Base-by-base conservation (phyloP, 768 basidiomycete species). In the Mycena belliarum region DNA sequence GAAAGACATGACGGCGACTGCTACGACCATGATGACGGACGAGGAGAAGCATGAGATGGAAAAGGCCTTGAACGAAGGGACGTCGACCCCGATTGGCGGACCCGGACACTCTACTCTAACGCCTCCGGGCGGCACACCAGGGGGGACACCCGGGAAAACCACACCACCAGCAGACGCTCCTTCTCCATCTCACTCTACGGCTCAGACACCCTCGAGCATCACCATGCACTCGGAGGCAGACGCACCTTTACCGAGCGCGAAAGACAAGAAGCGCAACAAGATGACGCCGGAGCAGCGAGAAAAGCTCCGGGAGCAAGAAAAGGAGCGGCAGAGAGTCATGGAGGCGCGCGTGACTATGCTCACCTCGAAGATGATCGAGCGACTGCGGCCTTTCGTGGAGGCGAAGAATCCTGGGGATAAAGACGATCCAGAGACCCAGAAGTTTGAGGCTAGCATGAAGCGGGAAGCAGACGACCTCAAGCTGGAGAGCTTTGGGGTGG, bases 401-500 rank as follows among this genome's bases (percentile, higher is more conserved):
- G 95, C 95, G 42, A 86, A 91, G 71, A 76, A 83, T 48, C 94
- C 94, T 3, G 91, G 91, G 12, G 87, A 79, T 3, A 82, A 81
- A 69, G 88, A 84, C 49, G 97, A 98, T 66, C 76, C 87, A 0
- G 97, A 98, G 78, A 93, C 92, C 12, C 73, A 72, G 47, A 78
- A 81, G 16, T 99, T 94, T 67, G 87, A 91, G 71, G 78, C 80
- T 50, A 85, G 80, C 71, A 91, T 96, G 70, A 80, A 73, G 66
- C 76, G 82, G 26, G 97, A 99, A 72, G 93, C 91, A 1, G 94
- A 96, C 54, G 97, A 99, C 75, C 70, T 99, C 65, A 98, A 98
- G 76, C 74, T 98, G 51, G 96, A 99, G 78, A 95, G 92, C 64
- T 99, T 99, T 72, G 97, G 97, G 46, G 87, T 98, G 23, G 96